Percentiles rank a stretch among this genome's conserved stretches.
phyloP scores from a whole-genome alignment of 257 asterid genomes.

The Salvia splendens region DNA sequence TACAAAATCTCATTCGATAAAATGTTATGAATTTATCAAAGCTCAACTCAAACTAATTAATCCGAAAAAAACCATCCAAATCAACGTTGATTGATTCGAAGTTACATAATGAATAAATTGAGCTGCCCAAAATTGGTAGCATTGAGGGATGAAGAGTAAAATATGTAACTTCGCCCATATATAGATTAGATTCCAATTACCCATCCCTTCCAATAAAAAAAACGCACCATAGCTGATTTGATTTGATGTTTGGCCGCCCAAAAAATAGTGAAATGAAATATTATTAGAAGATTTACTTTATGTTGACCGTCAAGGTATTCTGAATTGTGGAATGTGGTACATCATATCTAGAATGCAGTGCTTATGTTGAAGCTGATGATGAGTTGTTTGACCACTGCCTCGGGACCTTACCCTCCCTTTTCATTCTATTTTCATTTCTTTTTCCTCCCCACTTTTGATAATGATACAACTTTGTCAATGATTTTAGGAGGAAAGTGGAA shows the following conservation, averaged over 20 bases:
- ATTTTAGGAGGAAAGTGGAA: no score
- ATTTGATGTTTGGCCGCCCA: constrained; percentile 28
- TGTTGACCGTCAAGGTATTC: constrained; percentile 27
- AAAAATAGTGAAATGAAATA: not conserved
- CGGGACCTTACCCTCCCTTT: constrained; percentile 13
- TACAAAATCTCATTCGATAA: no score
- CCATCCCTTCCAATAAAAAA: constrained; percentile 19
- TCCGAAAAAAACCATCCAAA: no score
- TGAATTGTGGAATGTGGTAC: not conserved
- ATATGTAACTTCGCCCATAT: not conserved
- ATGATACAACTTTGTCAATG: not conserved
- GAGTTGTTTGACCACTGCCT: constrained; percentile 38
- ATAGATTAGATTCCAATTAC: no score
- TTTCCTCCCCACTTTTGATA: not conserved
- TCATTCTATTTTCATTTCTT: not conserved
- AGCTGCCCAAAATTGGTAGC: not conserved
- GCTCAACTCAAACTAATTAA: no score
- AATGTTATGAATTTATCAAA: no score
- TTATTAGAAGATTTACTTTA: not conserved
- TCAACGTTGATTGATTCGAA: not conserved
- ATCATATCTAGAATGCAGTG: constrained; percentile 1
- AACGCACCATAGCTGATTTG: constrained; percentile 27
- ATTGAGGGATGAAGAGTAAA: not conserved
- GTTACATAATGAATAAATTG: not conserved
- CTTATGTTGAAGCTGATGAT: constrained; percentile 24